These are phyloP conservation scores for Perkinsus marinus DNA, from an alignment of 169 alveolate species.

Conservation along the genomic window DNA sequence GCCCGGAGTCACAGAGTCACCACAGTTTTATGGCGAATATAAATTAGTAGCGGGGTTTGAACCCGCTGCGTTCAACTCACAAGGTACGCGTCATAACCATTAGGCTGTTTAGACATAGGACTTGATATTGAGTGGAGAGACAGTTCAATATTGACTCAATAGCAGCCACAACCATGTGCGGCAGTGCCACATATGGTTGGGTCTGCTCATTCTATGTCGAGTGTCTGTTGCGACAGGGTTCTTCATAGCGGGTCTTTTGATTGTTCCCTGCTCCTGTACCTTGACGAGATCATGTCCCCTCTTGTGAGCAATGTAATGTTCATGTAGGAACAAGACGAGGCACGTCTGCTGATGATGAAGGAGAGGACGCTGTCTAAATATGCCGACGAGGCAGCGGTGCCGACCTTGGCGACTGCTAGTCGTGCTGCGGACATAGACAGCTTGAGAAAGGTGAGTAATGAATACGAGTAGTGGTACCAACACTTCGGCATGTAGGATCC, in stretches of 20 bases:
- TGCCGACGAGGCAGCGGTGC: neutral
- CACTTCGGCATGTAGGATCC: too few relatives aligned
- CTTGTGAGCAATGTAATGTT: too few relatives aligned
- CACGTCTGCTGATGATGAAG: neutral
- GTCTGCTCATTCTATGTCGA: too few relatives aligned
- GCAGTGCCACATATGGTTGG: too few relatives aligned
- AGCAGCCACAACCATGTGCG: too few relatives aligned
- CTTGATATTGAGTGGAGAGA: too few relatives aligned
- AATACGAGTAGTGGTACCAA: too few relatives aligned
- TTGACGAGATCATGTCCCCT: too few relatives aligned
- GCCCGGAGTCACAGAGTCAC: neutral
- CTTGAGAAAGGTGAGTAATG: neutral
- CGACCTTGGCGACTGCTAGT: neutral
- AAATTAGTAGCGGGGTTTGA: slow-evolving; percentile 45
- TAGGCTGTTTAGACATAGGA: slow-evolving; percentile 12
- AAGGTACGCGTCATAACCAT: slow-evolving; percentile 52
- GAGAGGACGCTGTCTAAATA: neutral
- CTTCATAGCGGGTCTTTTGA: too few relatives aligned
- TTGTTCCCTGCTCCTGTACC: too few relatives aligned
- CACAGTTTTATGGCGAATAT: neutral
- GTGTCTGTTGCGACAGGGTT: too few relatives aligned
- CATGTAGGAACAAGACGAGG: neutral
- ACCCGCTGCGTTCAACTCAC: slow-evolving; percentile 62
- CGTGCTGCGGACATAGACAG: neutral
- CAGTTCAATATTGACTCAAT: too few relatives aligned